Base-by-base conservation (phyloP, 768 basidiomycete species). In the Auricularia sp. region DNA sequence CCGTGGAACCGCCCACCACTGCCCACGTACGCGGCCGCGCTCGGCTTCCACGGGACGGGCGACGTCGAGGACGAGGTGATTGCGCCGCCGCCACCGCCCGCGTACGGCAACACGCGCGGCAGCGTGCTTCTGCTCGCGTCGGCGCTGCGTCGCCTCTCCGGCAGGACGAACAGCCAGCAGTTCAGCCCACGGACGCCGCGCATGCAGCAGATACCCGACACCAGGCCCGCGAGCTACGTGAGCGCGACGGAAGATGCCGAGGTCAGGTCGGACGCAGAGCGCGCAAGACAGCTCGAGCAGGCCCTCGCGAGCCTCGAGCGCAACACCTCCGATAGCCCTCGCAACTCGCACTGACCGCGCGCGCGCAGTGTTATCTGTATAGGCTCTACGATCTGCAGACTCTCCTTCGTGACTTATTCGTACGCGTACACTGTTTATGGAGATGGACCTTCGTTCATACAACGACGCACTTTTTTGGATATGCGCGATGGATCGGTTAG, bases 61-160 rank as follows among this genome's bases (percentile, higher is more conserved):
- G 88, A 90, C 72, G 87, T 87, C 34, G 88, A 90, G 68, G 87
- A 88, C 71, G 77, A 83, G 70, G 71, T 81, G 43, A 90, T 88
- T 64, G 87, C 87, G 3, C 80, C 77, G 21, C 79, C 84, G 3
- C 87, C 88, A 1, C 88, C 88, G 6, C 88, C 66, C 10, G 86
- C 86, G n/a, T 90, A 90, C 71, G 88, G 88, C 29, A 80, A 87
- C 68, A 87, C 86, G 21, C 80, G 87, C 60, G 87, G 86, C 42
- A 87, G 85, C 74, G 86, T 79, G 21, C 77, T 89, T 54, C 69
- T 89, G 54, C 76, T 88, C 21, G 70, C 80, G 0, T 83, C 84
- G 4, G 81, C 78, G 71, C 70, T 87, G 62, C 73, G 76, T 54
- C 75, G 81, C 33, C 79, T 78, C 65, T 68, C 65, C 61, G 53